Evolutionary conservation across 164 flowering plant genomes (phyloP).

Genomic region (Cinnamomum micranthum): DNA sequence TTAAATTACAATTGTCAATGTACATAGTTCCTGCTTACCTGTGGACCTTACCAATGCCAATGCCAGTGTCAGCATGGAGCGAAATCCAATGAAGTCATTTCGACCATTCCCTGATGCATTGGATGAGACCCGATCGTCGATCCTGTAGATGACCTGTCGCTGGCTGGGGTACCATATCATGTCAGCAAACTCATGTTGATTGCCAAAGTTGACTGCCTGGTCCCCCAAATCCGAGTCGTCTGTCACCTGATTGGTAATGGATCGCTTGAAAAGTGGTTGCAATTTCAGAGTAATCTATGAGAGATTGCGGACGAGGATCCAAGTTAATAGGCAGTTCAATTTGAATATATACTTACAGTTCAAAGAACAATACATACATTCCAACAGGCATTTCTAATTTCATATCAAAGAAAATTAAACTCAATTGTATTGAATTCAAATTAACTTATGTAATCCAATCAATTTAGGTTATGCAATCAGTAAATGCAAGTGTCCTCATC

Average conservation of each 20-base stretch:
- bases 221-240: slow-evolving; percentile 51
- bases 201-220: slow-evolving; percentile 38
- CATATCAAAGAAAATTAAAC: too few species aligned
- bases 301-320: background rate
- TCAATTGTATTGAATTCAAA: too few species aligned
- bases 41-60: slow-evolving; percentile 33
- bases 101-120: slow-evolving; percentile 41
- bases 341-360: background rate
- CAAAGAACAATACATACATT: background rate
- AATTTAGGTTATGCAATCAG: too few species aligned
- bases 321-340: background rate
- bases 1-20: background rate
- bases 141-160: slow-evolving; percentile 37
- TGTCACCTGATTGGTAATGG: slow-evolving; percentile 32
- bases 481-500: too few species aligned
- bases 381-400: background rate
- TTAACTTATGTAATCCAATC: too few species aligned
- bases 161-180: slow-evolving; percentile 43
- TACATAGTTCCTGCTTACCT: slow-evolving; percentile 21
- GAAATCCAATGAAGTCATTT: slow-evolving; percentile 41
- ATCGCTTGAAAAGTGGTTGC: slow-evolving; percentile 60
- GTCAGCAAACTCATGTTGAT: slow-evolving; percentile 50
- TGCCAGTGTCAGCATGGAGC: slow-evolving; percentile 26
- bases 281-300: slow-evolving; percentile 56
- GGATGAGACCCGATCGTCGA: slow-evolving; percentile 49